Evolutionary conservation across 768 basidiomycete species (phyloP), one percentile per base, ranked within the genome.

Genomic region (Termitomyces sp.): DNA sequence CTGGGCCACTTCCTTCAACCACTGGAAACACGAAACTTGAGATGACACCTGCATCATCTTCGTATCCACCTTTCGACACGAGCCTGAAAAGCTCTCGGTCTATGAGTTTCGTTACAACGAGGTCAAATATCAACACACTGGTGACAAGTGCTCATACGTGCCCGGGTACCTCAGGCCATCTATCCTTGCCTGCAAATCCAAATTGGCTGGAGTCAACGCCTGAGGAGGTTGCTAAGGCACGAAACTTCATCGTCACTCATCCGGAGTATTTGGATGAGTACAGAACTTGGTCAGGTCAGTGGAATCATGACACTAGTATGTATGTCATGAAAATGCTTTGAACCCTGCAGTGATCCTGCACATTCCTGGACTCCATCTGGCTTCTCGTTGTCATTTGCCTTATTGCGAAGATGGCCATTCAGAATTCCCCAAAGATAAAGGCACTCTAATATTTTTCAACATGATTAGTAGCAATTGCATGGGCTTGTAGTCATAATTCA

Each of bases 31-130:
- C 58, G 57, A 62, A 57, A 60, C 59, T 50, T 33, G 36, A 57
- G 22, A 41, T 32, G 29, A 43, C 57, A 55, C 23, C 18, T 6
- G 3, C 54, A 49, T 33, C 52, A 38, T 25, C 43, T 50, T 56
- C 53, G 44, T 32, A 56, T 36, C 44, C 62, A 50, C 62, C 40
- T 52, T 35, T 35, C 29, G n/a, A 53, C 7, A 36, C 64, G 40
- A 54, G 67, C 60, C 62, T 65, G 56, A 52, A 47, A 25, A 50
- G 54, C 10, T 54, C 59, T 41, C 61, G 62, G 31, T 63, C 66
- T 25, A 52, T 60, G 45, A 56, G 58, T 2, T 57, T 61, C 52
- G 47, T 50, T 38, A 39, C 64, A 57, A 46, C 58, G 62, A 46
- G 50, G 33, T 22, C 63, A 57, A 52, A 29, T 13, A 31, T 47